A percentile compares a stretch with the other conserved stretches of the same genome.
Evolutionary conservation across 768 basidiomycete genomes (phyloP).

Genomic region (Termitomyces heimii): DNA sequence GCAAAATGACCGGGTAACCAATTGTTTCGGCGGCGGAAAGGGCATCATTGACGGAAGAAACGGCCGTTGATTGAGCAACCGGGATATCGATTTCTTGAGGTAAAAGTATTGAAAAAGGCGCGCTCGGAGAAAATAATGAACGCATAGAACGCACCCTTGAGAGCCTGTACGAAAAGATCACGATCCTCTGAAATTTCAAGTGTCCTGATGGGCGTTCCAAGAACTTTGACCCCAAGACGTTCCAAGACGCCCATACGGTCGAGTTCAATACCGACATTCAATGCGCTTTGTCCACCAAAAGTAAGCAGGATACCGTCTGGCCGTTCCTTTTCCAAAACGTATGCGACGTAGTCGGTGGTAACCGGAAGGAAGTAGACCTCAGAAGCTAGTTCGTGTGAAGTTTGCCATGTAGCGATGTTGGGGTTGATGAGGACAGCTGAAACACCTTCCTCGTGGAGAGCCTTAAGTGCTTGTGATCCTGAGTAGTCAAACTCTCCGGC

Average conservation of each 20-base stretch:
- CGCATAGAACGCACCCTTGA: conserved; percentile 64
- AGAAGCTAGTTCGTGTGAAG: conserved; percentile 92
- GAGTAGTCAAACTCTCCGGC: conserved; percentile 99
- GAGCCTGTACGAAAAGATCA: conserved; percentile 90
- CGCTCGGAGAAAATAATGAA: conserved; percentile 1
- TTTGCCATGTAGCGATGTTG: conserved; percentile 99
- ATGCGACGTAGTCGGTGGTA: conserved; percentile 96
- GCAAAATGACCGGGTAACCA: conserved; percentile 96
- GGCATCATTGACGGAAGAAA: conserved; percentile 92
- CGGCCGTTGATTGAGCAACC: conserved; percentile 92
- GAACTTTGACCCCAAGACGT: conserved; percentile 84
- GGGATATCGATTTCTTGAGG: conserved; percentile 92
- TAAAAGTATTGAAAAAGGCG: conserved; percentile 2
- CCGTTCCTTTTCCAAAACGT: conserved; percentile 96
- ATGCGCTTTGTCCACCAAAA: conserved; percentile 95
- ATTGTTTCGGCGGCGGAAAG: conserved; percentile 87
- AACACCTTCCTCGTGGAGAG: conserved; percentile 92
- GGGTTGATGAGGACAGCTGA: conserved; percentile 96
- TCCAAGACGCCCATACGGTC: conserved; percentile 97
- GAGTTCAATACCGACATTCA: conserved; percentile 95
- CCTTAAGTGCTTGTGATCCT: conserved; percentile 97
- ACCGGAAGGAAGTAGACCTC: conserved; percentile 98
- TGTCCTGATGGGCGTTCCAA: conserved; percentile 93
- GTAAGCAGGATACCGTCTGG: conserved; percentile 97
- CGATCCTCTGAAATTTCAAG: conserved; percentile 97